A percentile compares a stretch with the other conserved stretches of the same genome.
Conservation (phyloP, 2,329 filamentous ascomycete genomes). For the Dactylonectria estremocensis region DNA sequence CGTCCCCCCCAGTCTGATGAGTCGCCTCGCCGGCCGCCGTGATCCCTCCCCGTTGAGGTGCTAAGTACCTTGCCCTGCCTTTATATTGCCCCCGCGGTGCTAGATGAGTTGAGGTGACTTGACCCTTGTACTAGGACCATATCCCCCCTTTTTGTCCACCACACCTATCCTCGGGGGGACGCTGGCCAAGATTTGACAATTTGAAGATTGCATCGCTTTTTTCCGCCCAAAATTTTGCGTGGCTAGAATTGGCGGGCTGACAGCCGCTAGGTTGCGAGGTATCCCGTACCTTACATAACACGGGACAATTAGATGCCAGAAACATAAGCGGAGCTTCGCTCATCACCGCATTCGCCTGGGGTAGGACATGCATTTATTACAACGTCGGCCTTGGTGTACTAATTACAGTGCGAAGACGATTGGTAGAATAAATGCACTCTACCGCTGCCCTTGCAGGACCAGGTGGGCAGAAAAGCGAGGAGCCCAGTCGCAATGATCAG, state of each 20-base stretch:
- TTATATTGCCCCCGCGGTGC: conserved; percentile 18
- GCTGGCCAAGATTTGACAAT: conserved; percentile 26
- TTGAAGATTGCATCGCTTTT: conserved; percentile 17
- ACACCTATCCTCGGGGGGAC: conserved; percentile 30
- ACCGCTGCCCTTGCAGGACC: conserved; percentile 48
- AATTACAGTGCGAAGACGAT: conserved; percentile 37
- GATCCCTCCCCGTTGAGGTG: not conserved
- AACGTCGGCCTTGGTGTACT: conserved; percentile 19
- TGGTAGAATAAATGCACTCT: conserved; percentile 47
- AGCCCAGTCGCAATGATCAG: conserved; percentile 1
- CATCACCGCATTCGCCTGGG: not conserved
- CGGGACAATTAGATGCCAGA: not conserved
- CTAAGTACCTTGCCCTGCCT: conserved; percentile 13
- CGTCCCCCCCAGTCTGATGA: conserved; percentile 16
- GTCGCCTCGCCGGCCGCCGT: conserved; percentile 17
- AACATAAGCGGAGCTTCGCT: conserved; percentile 5
- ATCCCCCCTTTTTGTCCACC: conserved; percentile 42
- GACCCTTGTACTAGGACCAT: conserved; percentile 40
- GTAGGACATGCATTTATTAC: conserved; percentile 9
- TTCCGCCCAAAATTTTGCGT: conserved; percentile 13
- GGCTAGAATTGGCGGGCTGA: conserved; percentile 21
- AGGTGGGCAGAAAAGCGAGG: conserved; percentile 34
- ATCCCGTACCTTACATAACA: not conserved
- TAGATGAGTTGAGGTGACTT: conserved; percentile 32
- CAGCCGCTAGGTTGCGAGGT: not conserved